These are phyloP conservation scores for Hyaloscypha hepaticicola DNA, from an alignment of 495 filamentous ascomycete species.

Conservation along the genomic window DNA sequence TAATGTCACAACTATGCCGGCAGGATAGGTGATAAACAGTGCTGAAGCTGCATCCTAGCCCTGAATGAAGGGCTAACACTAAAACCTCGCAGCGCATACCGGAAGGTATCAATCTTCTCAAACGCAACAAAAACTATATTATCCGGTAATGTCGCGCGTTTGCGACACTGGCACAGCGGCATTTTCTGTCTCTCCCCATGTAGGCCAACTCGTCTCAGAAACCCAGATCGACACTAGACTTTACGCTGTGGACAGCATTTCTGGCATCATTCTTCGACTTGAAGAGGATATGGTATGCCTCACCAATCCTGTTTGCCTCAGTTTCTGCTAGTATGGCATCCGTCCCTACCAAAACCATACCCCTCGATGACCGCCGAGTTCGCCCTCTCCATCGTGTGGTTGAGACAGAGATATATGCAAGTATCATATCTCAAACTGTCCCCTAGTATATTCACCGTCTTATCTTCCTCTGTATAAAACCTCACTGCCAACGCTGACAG, in stretches of 20 bases:
- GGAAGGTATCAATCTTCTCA: conserved; percentile 66
- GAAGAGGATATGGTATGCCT: conserved; percentile 61
- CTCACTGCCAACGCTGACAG: conserved; percentile 87
- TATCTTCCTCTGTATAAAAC: conserved; percentile 75
- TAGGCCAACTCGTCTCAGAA: conserved; percentile 87
- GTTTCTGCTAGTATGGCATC: conserved; percentile 75
- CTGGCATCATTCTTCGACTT: conserved; percentile 49
- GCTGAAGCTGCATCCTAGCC: conserved; percentile 41
- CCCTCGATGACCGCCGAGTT: conserved; percentile 67
- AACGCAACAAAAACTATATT: conserved; percentile 70
- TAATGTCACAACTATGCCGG: conserved; percentile 5
- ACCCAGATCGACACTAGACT: conserved; percentile 72
- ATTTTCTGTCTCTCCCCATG: conserved; percentile 58
- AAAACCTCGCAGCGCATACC: conserved; percentile 71
- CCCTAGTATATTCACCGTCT: conserved; percentile 17
- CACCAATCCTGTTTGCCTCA: conserved; percentile 60
- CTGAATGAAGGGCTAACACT: conserved; percentile 73
- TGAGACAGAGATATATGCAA: no score
- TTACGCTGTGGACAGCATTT: conserved; percentile 53
- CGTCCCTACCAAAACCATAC: conserved; percentile 75
- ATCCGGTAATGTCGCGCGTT: conserved; percentile 80
- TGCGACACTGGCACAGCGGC: conserved; percentile 57
- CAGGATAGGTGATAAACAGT: conserved; percentile 37
- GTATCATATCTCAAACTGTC: conserved; percentile 30
- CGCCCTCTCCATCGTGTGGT: conserved; percentile 55